Conservation (phyloP, 106 monocot species). For the Cymbidium sinense region DNA sequence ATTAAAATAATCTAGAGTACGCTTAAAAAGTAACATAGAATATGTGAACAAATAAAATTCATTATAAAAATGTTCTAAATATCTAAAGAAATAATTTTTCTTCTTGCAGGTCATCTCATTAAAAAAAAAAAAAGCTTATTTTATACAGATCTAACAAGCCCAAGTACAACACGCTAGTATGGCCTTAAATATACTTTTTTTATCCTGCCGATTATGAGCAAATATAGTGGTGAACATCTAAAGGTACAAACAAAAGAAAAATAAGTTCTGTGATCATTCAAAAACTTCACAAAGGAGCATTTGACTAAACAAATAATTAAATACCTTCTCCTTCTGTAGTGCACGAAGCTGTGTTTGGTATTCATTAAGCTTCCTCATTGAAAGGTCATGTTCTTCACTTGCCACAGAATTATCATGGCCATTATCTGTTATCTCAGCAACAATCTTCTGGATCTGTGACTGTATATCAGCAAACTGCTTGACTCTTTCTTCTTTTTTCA, state of each 20-base stretch:
- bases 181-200: background rate
- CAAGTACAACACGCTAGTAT: background rate
- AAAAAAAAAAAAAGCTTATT: background rate
- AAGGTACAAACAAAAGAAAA: background rate
- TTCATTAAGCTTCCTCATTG: conserved; percentile 62
- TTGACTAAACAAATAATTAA: conserved; percentile 1
- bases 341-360: conserved; percentile 53
- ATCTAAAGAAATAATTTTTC: background rate
- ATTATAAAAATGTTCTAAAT: background rate
- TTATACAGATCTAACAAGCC: background rate
- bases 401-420: conserved; percentile 10
- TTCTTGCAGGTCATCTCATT: background rate
- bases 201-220: background rate
- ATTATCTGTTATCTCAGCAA: conserved; percentile 47
- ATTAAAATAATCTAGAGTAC: background rate
- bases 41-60: background rate
- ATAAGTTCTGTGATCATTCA: background rate
- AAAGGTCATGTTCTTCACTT: conserved; percentile 72
- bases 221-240: background rate
- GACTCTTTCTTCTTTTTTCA: conserved; percentile 55
- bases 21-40: background rate
- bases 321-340: conserved; percentile 93
- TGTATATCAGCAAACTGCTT: conserved; percentile 60
- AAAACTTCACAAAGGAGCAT: background rate
- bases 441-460: conserved; percentile 64